A percentile compares a stretch with the other conserved stretches of the same genome.
Conservation (phyloP, 2,329 filamentous ascomycete species). For the Hirsutella rhossiliensis region DNA sequence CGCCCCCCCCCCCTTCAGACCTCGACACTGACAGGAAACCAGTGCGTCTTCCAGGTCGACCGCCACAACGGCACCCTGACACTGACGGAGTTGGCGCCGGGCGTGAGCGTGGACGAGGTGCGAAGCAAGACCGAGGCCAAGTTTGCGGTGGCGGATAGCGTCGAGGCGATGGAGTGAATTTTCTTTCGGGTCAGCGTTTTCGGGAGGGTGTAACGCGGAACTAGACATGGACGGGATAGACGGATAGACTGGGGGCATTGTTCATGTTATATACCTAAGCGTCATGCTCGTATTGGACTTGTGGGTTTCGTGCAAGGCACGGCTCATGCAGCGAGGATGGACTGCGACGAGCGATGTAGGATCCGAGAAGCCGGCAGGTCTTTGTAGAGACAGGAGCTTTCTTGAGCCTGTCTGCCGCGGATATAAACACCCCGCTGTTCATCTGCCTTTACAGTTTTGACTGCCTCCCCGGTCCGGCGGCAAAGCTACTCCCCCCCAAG, state of each 20-base stretch:
- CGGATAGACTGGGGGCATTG: not conserved
- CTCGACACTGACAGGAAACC: not conserved
- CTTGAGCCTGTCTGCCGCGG: no score
- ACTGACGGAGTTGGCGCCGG: constrained; percentile 59
- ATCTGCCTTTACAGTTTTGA: constrained; percentile 3
- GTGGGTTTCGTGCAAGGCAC: no score
- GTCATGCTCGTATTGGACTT: no score
- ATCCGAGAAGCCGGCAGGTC: no score
- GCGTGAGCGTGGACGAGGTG: constrained; percentile 56
- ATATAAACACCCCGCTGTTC: not conserved
- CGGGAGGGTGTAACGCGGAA: not conserved
- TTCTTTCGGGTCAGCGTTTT: not conserved
- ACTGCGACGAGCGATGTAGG: no score
- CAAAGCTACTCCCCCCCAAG: constrained; percentile 30
- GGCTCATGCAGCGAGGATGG: no score
- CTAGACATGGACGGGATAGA: no score
- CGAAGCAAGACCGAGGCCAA: constrained; percentile 57
- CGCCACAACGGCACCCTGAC: constrained; percentile 48
- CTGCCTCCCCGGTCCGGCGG: constrained; percentile 7
- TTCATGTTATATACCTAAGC: no score
- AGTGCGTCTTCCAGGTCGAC: constrained; percentile 62
- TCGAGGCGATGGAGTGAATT: constrained; percentile 33
- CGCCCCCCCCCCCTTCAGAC: not conserved
- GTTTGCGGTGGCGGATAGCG: constrained; percentile 48
- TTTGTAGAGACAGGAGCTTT: no score